A percentile compares a stretch with the other conserved stretches of the same genome.
Evolutionary conservation across 768 basidiomycete genomes (phyloP).

Genomic region (Hericium erinaceus): DNA sequence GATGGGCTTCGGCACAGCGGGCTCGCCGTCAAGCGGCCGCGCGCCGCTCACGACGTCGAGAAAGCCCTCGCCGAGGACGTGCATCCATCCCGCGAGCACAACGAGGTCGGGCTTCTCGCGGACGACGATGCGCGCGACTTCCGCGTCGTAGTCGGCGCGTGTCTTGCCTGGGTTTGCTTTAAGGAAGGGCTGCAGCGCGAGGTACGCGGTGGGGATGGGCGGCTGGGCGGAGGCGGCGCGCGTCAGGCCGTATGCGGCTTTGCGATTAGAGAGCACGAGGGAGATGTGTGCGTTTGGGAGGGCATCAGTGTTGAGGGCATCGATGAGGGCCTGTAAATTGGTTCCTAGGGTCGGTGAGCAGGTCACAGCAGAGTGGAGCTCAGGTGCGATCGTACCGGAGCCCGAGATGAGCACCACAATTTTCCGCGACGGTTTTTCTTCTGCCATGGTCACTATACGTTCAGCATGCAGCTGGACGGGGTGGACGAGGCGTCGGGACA

Average conservation of each 20-base stretch:
- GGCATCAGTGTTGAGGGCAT: conserved; percentile 69
- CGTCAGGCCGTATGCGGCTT: conserved; percentile 79
- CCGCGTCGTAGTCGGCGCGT: conserved; percentile 76
- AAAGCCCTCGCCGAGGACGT: conserved; percentile 80
- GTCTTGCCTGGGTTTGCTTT: conserved; percentile 68
- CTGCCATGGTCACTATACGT: neutral
- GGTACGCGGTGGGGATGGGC: conserved; percentile 72
- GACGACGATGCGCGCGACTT: conserved; percentile 64
- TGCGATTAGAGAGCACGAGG: conserved; percentile 87
- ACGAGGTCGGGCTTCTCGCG: conserved; percentile 68
- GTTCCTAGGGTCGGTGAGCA: conserved; percentile 46
- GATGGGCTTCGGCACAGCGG: conserved; percentile 28
- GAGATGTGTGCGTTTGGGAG: conserved; percentile 64
- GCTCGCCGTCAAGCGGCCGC: conserved; percentile 22
- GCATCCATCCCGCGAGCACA: conserved; percentile 99
- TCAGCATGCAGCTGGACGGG: neutral
- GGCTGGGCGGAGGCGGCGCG: conserved; percentile 67
- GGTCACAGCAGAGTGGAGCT: neutral
- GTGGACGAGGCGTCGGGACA: neutral
- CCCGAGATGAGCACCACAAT: conserved; percentile 60
- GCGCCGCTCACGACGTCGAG: conserved; percentile 53
- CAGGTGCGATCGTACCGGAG: conserved; percentile 32
- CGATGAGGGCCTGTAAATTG: conserved; percentile 93
- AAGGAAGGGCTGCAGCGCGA: conserved; percentile 78
- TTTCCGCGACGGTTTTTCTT: conserved; percentile 13